Percentiles rank a stretch among this genome's conserved stretches.
Conservation (phyloP, 1,284 basidiomycete genomes). For the Gomphus bonarii region DNA sequence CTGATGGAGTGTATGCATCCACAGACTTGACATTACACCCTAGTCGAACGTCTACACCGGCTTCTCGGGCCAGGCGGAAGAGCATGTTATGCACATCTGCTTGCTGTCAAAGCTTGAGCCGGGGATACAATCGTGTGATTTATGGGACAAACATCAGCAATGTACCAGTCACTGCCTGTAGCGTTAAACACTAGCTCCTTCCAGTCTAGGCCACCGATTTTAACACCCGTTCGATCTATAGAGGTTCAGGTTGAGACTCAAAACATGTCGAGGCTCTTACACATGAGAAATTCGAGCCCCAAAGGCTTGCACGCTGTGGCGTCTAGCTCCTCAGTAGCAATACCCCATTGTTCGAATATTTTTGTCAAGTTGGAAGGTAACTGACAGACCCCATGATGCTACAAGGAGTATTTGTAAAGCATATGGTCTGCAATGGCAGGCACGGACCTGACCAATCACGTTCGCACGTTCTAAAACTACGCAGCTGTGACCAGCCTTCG, state of each 20-base stretch:
- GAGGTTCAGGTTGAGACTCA: slow-evolving; percentile 11
- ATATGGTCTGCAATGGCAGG: slow-evolving; percentile 10
- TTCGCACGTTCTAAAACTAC: slow-evolving; percentile 36
- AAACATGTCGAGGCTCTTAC: slow-evolving; percentile 4
- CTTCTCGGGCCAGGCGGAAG: slow-evolving; percentile 33
- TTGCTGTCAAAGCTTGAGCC: slow-evolving; percentile 24
- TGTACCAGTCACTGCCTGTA: slow-evolving; percentile 40
- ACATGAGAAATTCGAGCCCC: slow-evolving; percentile 15
- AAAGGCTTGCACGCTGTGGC: slow-evolving; percentile 23
- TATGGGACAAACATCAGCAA: slow-evolving; percentile 35
- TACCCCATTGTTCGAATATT: slow-evolving; percentile 41
- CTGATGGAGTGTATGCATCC: slow-evolving; percentile 20
- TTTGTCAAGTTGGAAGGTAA: slow-evolving; percentile 43
- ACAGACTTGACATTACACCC: slow-evolving; percentile 29
- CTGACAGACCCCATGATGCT: slow-evolving; percentile 22
- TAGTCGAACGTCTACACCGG: slow-evolving; percentile 33
- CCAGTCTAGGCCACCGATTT: slow-evolving; percentile 38
- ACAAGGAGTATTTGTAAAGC: neutral
- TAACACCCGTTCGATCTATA: slow-evolving; percentile 7
- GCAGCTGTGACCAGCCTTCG: slow-evolving; percentile 39
- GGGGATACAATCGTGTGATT: slow-evolving; percentile 12
- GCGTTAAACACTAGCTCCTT: slow-evolving; percentile 41
- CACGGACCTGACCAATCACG: slow-evolving; percentile 26
- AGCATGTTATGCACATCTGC: slow-evolving; percentile 35
- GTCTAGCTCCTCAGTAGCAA: slow-evolving; percentile 30